Evolutionary conservation across 2,329 filamentous ascomycete species (phyloP).

Genomic region (Xylariaceae sp.): DNA sequence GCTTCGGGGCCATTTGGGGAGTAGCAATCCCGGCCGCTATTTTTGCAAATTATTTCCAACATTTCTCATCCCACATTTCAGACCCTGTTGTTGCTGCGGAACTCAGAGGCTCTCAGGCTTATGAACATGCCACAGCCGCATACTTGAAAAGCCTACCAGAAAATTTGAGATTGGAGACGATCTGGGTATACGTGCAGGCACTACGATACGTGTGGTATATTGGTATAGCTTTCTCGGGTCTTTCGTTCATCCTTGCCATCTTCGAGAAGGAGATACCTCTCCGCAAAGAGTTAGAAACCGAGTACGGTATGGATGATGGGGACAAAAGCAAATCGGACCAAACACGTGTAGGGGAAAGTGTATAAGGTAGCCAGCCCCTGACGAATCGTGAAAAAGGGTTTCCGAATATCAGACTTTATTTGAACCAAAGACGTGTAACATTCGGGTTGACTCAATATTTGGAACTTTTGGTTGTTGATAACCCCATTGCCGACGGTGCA

Average conservation of each 20-base stretch:
- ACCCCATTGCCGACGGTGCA: too few species aligned
- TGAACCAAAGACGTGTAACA: background rate
- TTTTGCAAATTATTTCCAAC: conserved; percentile 21
- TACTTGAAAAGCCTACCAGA: conserved; percentile 14
- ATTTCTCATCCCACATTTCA: background rate
- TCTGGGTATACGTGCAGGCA: conserved; percentile 30
- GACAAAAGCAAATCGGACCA: background rate
- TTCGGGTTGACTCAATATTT: too few species aligned
- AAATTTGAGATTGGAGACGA: conserved; percentile 23
- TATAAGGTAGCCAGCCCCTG: background rate
- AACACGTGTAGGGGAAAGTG: background rate
- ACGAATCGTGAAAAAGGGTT: too few species aligned
- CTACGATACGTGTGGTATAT: conserved; percentile 36
- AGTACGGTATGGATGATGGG: conserved; percentile 34
- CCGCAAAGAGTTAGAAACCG: conserved; percentile 34
- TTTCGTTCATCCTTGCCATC: conserved; percentile 32
- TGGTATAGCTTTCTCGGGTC: conserved; percentile 27
- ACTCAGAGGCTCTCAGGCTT: conserved; percentile 15
- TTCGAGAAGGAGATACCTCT: conserved; percentile 35
- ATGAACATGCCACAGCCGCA: conserved; percentile 16
- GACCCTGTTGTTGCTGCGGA: conserved; percentile 6
- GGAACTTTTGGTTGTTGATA: too few species aligned
- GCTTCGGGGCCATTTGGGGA: conserved; percentile 37
- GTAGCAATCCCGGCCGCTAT: conserved; percentile 34
- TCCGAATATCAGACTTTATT: background rate